Conservation (phyloP, 2,329 filamentous ascomycete genomes). For the Karstenula rhodostoma region DNA sequence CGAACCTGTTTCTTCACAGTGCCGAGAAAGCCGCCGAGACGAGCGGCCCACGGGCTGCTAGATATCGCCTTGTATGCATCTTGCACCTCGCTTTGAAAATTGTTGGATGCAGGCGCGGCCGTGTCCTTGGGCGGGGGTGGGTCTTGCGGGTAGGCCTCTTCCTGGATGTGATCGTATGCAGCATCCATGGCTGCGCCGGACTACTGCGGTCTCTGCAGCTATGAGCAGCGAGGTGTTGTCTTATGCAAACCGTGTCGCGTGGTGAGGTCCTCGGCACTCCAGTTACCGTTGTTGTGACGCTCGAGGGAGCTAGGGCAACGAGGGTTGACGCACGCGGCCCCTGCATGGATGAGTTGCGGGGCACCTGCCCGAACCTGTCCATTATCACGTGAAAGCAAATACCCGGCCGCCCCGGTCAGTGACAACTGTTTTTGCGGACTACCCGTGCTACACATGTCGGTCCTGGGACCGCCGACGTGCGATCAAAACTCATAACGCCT, state of each 20-base stretch:
- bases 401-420: too few species aligned
- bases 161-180: slow-evolving; percentile 95
- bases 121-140: slow-evolving; percentile 55
- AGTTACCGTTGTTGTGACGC: neutral
- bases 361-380: too few species aligned
- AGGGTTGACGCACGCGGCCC: neutral
- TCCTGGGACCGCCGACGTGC: too few species aligned
- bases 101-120: slow-evolving; percentile 47
- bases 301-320: neutral
- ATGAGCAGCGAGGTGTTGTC: neutral
- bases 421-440: too few species aligned
- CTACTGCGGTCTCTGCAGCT: slow-evolving; percentile 2
- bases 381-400: neutral
- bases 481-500: neutral
- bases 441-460: too few species aligned
- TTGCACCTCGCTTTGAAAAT: slow-evolving; percentile 87
- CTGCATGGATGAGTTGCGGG: neutral
- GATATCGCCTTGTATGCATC: slow-evolving; percentile 96
- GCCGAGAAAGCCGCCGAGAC: slow-evolving; percentile 86
- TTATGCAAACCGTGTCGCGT: neutral
- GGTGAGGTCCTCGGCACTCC: neutral
- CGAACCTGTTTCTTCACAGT: slow-evolving; percentile 90
- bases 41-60: slow-evolving; percentile 87
- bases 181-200: slow-evolving; percentile 75
- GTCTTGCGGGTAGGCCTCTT: slow-evolving; percentile 70